Percentiles rank a stretch among this genome's conserved stretches.
Conservation (phyloP, 176 grass and related monocot genomes). For the Avena sativa region DNA sequence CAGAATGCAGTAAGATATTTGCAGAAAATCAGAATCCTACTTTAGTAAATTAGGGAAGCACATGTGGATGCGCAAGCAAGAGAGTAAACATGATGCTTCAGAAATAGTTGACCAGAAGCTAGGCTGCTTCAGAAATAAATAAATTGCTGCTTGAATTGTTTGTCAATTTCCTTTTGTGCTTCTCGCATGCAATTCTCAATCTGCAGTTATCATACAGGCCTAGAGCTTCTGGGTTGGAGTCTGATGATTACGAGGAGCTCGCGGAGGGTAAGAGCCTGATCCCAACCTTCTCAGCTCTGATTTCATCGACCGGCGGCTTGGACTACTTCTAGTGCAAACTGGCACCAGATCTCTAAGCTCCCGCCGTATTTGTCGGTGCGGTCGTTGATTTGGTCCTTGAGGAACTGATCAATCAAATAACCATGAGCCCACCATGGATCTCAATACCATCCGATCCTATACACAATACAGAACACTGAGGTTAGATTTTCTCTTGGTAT, state of each 20-base stretch:
- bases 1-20: background rate
- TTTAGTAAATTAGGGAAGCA: background rate
- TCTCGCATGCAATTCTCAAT: background rate
- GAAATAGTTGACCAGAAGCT: too few relatives aligned
- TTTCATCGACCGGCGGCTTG: background rate
- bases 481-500: background rate
- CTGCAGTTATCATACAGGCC: background rate
- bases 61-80: slow-evolving; percentile 10
- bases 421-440: background rate
- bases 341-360: background rate
- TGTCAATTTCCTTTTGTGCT: background rate
- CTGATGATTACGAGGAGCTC: background rate
- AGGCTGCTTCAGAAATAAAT: background rate
- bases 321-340: background rate
- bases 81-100: background rate
- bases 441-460: background rate
- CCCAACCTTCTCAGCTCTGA: background rate
- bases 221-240: background rate
- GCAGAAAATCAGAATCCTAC: background rate
- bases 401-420: slow-evolving; percentile 5
- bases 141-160: background rate
- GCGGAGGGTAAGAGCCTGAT: background rate
- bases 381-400: background rate
- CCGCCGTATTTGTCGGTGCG: background rate
- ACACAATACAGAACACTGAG: background rate